phyloP scores from a whole-genome alignment of 2,329 filamentous ascomycete genomes.

The Cladosporium sp. region DNA sequence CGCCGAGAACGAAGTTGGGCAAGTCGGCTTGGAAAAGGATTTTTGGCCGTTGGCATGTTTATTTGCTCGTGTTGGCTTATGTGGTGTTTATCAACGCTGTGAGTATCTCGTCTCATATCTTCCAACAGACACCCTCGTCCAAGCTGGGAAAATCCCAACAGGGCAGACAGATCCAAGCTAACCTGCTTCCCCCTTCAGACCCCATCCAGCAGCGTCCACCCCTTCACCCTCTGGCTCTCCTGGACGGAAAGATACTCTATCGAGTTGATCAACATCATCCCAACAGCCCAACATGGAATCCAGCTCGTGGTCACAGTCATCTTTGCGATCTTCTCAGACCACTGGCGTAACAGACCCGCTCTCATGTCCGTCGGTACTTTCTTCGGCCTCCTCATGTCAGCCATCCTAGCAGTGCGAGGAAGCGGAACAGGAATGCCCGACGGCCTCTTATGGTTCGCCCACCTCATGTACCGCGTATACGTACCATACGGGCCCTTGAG shows the following conservation, averaged over 20 bases:
- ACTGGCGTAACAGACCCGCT: constrained; percentile 54
- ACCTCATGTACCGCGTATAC: constrained; percentile 25
- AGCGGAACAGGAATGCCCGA: no score
- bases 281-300: constrained; percentile 47
- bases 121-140: neutral
- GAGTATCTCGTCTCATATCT: neutral
- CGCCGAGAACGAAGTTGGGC: neutral
- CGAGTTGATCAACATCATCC: constrained; percentile 53
- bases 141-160: no score
- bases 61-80: constrained; percentile 53
- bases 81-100: constrained; percentile 57
- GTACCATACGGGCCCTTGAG: constrained; percentile 30
- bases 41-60: constrained; percentile 61
- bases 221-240: constrained; percentile 35
- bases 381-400: constrained; percentile 39
- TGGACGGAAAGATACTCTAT: constrained; percentile 38
- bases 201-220: neutral
- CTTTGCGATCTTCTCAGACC: constrained; percentile 64
- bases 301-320: constrained; percentile 55
- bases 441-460: constrained; percentile 30
- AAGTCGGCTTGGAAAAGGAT: constrained; percentile 34
- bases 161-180: neutral
- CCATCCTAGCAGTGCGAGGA: no score
- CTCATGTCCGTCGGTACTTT: constrained; percentile 53
- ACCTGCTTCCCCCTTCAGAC: neutral